Conservation (phyloP, 225 moss, liverwort and hornwort species). For the Ulota crispa region DNA sequence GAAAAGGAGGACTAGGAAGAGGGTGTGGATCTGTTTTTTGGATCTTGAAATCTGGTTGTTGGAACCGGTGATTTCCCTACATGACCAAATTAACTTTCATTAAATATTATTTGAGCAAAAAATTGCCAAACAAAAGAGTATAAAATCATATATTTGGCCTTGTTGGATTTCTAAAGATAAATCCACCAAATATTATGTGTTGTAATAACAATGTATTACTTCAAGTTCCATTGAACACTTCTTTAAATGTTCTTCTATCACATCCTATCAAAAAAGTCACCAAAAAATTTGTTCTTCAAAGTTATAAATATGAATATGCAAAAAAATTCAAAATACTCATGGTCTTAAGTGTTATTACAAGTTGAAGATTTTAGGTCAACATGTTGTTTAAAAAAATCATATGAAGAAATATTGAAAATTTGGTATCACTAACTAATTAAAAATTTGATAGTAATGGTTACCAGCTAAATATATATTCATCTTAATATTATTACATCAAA, state of each 20-base stretch:
- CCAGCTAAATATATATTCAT: fast-evolving
- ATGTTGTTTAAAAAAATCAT: no score
- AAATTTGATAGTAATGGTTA: no score
- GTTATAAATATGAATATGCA: not conserved
- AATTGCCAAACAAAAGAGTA: not conserved
- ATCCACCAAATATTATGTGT: not conserved
- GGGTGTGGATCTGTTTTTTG: constrained; percentile 11
- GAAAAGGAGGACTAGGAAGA: not conserved
- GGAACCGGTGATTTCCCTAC: constrained; percentile 9
- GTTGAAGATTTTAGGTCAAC: no score
- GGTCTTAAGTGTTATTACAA: no score
- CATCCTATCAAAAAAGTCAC: not conserved
- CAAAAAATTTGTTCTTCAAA: fast-evolving
- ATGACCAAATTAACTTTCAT: not conserved
- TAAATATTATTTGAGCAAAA: fast-evolving
- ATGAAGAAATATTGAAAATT: no score
- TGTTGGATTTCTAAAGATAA: not conserved
- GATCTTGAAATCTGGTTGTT: constrained; percentile 20
- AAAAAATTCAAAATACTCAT: no score
- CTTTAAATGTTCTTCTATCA: not conserved
- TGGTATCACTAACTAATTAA: not conserved
- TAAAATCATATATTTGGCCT: fast-evolving
- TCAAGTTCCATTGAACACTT: not conserved
- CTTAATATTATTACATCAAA: not conserved
- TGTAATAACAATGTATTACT: not conserved